A percentile compares a stretch with the other conserved stretches of the same genome.
Conservation (phyloP, 1,139 yeast species). For the Suhomyces guaymorum region DNA sequence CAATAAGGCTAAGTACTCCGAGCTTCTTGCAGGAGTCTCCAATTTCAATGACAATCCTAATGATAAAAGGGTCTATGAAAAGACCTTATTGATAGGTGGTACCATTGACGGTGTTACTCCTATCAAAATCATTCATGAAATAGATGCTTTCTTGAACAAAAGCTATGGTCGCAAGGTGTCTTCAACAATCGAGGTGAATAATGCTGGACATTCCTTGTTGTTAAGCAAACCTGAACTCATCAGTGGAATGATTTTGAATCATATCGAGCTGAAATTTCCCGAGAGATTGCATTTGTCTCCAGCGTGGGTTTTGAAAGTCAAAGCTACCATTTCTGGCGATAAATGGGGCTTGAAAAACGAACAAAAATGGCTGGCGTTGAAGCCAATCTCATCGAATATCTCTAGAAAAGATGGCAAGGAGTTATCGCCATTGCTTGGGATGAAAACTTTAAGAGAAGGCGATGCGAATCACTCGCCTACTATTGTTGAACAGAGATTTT, state of each 20-base stretch:
- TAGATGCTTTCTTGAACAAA: slow-evolving; percentile 27
- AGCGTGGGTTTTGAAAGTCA: slow-evolving; percentile 62
- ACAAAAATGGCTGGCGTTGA: slow-evolving; percentile 64
- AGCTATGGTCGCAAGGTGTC: slow-evolving; percentile 34
- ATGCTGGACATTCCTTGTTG: slow-evolving; percentile 68
- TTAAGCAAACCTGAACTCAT: slow-evolving; percentile 65
- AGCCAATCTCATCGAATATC: slow-evolving; percentile 50
- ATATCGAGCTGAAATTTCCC: slow-evolving; percentile 53
- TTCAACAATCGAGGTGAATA: slow-evolving; percentile 40
- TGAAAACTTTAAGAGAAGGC: slow-evolving; percentile 73
- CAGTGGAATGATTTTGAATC: slow-evolving; percentile 63
- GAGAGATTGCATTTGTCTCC: slow-evolving; percentile 52
- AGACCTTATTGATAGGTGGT: slow-evolving; percentile 59
- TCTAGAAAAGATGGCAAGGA: slow-evolving; percentile 34
- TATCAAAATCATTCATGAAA: slow-evolving; percentile 28
- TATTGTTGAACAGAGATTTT: slow-evolving; percentile 49
- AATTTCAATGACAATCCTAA: slow-evolving; percentile 37
- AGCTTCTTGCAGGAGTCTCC: slow-evolving; percentile 42
- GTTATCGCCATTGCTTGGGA: slow-evolving; percentile 58
- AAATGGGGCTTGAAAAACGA: slow-evolving; percentile 83
- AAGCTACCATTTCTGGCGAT: slow-evolving; percentile 63
- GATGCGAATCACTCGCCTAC: slow-evolving; percentile 63
- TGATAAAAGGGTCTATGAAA: slow-evolving; percentile 35
- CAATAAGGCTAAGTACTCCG: slow-evolving; percentile 41
- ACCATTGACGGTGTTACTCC: slow-evolving; percentile 60